Conservation (phyloP, 106 monocot species). For the Apostasia ramifera region DNA sequence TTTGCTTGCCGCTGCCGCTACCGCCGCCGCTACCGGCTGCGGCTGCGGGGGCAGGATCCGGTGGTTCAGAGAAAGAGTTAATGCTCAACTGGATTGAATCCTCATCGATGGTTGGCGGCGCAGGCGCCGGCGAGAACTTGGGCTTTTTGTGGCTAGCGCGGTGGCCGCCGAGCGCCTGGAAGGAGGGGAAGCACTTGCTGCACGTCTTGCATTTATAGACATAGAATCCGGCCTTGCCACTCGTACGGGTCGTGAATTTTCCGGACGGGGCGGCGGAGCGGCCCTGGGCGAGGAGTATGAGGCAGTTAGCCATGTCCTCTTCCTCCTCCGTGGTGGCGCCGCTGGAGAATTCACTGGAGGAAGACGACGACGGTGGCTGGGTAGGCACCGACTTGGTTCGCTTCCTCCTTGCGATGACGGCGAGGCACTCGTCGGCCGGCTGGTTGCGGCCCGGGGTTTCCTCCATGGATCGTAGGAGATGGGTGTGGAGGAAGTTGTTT, state of each 20-base stretch:
- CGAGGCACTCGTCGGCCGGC: background rate
- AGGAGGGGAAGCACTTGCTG: slow-evolving; percentile 38
- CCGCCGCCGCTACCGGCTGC: background rate
- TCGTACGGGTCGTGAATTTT: slow-evolving; percentile 16
- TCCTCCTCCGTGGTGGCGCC: slow-evolving; percentile 33
- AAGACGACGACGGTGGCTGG: slow-evolving; percentile 11
- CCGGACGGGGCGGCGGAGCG: background rate
- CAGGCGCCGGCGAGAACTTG: slow-evolving; percentile 6
- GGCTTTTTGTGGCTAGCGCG: slow-evolving; percentile 41
- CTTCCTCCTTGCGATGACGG: slow-evolving; percentile 13
- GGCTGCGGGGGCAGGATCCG: background rate
- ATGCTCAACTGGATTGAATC: slow-evolving; percentile 5
- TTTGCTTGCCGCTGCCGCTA: slow-evolving; percentile 4
- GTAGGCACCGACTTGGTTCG: slow-evolving; percentile 12
- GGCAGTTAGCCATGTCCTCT: slow-evolving; percentile 52
- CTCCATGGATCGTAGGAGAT: background rate
- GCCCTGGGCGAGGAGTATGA: slow-evolving; percentile 56
- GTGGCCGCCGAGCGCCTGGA: slow-evolving; percentile 56
- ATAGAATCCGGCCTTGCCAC: slow-evolving; percentile 21
- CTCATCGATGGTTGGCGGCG: background rate
- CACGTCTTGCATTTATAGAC: slow-evolving; percentile 50
- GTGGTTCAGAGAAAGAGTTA: background rate
- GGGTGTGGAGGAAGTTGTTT: background rate
- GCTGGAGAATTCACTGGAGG: slow-evolving; percentile 17
- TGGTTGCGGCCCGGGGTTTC: slow-evolving; percentile 2